Evolutionary conservation across 768 basidiomycete species (phyloP).

Genomic region (Nidula microcarpa): DNA sequence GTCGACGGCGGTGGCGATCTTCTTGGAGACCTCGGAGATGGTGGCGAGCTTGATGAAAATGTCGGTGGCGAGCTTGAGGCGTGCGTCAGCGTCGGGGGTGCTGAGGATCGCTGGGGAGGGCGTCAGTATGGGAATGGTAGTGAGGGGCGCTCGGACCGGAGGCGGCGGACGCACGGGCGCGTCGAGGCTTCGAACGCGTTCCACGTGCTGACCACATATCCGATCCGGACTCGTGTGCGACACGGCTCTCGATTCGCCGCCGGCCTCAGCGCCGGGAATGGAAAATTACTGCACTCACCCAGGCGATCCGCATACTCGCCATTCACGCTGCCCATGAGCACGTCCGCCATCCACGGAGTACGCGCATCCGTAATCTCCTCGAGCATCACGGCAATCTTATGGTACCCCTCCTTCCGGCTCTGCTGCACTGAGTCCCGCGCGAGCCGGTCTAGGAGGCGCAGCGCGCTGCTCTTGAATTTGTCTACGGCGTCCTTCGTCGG

Average conservation of each 20-base stretch:
- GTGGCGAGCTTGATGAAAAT: slow-evolving; percentile 74
- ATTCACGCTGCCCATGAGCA: slow-evolving; percentile 62
- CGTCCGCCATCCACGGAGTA: slow-evolving; percentile 75
- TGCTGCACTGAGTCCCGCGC: slow-evolving; percentile 44
- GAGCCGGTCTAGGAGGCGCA: slow-evolving; percentile 65
- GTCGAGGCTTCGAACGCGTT: no score
- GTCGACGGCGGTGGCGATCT: slow-evolving; percentile 77
- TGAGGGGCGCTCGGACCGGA: no score
- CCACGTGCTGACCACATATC: no score
- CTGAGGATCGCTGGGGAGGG: slow-evolving; percentile 51
- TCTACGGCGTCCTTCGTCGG: slow-evolving; percentile 56
- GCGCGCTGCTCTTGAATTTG: slow-evolving; percentile 67
- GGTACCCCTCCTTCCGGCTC: slow-evolving; percentile 60
- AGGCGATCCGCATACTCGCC: slow-evolving; percentile 71
- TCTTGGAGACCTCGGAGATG: slow-evolving; percentile 77
- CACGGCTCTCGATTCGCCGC: neutral
- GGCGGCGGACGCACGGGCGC: no score
- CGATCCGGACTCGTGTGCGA: no score
- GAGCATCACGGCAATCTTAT: slow-evolving; percentile 66
- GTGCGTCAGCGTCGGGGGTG: slow-evolving; percentile 55
- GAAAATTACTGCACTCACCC: slow-evolving; percentile 36
- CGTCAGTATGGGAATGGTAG: neutral
- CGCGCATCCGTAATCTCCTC: slow-evolving; percentile 65
- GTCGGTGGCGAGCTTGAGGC: slow-evolving; percentile 63
- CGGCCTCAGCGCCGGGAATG: neutral